These are phyloP conservation scores for Trichoderma harzianum DNA, from an alignment of 2,329 filamentous ascomycete species.

Conservation along the genomic window DNA sequence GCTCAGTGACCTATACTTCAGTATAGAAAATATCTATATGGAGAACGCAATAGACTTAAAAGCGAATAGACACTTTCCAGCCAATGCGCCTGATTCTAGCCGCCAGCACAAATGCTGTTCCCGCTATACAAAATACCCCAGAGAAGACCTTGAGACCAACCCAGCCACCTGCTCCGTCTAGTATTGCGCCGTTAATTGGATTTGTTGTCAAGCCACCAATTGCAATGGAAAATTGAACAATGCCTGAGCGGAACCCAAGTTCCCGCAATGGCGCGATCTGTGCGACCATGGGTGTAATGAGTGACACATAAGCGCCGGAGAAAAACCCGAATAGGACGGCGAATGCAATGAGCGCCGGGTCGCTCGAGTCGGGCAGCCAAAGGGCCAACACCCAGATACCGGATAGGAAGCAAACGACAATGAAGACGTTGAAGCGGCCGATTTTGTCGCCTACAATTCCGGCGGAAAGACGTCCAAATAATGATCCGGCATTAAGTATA, in stretches of 20 bases:
- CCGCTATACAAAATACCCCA: not conserved
- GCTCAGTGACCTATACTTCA: not conserved
- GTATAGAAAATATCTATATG: not conserved
- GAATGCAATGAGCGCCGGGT: not conserved
- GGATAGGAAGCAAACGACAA: not conserved
- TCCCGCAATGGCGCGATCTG: not conserved
- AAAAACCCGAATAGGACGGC: not conserved
- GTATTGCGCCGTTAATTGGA: not conserved
- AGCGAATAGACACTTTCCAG: not conserved
- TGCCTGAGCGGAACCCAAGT: not conserved
- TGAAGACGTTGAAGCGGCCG: not conserved
- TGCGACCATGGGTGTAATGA: not conserved
- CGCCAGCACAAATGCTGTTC: not conserved
- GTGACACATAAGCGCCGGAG: not conserved
- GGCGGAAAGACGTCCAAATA: not conserved
- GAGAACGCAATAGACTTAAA: not conserved
- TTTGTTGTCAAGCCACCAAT: not conserved
- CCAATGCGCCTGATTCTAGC: not conserved
- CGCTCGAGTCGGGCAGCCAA: not conserved
- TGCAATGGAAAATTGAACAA: not conserved
- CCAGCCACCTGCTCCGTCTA: not conserved
- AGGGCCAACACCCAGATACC: not conserved
- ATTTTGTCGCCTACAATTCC: not conserved
- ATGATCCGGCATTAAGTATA: not conserved
- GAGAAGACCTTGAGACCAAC: not conserved